These are phyloP conservation scores for Stevia rebaudiana DNA, from an alignment of 140 eudicot genomes.

Conservation along the genomic window DNA sequence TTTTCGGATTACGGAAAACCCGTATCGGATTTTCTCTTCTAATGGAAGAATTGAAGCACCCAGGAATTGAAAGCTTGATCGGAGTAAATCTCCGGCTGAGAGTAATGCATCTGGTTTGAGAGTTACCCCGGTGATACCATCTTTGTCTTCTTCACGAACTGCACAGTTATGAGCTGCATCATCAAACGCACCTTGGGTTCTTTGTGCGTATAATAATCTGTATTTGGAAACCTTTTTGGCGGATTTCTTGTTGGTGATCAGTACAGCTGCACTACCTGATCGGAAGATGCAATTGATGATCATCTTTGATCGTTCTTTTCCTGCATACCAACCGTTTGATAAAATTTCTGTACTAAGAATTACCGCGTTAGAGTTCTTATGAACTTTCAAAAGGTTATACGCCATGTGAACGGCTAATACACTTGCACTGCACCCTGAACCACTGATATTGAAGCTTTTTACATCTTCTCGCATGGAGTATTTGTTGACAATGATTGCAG, in stretches of 20 bases:
- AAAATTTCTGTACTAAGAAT: constrained; percentile 70
- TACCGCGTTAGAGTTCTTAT: constrained; percentile 44
- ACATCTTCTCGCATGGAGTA: constrained; percentile 47
- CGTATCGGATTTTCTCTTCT: constrained; percentile 44
- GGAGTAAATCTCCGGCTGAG: constrained; percentile 48
- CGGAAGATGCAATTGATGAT: constrained; percentile 54
- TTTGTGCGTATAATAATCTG: constrained; percentile 26
- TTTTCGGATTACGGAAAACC: constrained; percentile 30
- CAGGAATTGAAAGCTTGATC: constrained; percentile 35
- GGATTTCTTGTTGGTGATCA: constrained; percentile 40
- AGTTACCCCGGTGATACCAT: constrained; percentile 52
- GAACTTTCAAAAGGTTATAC: constrained; percentile 36
- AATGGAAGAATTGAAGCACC: constrained; percentile 46
- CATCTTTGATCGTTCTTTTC: constrained; percentile 46
- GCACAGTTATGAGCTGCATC: constrained; percentile 58
- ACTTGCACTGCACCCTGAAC: constrained; percentile 86
- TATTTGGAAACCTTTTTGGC: constrained; percentile 40
- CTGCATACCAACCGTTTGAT: constrained; percentile 62
- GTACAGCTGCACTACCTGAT: constrained; percentile 56
- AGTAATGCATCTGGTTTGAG: constrained; percentile 43
- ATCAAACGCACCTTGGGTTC: constrained; percentile 58
- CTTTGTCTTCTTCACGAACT: constrained; percentile 55
- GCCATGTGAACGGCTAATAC: constrained; percentile 57
- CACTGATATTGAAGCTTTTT: constrained; percentile 51
- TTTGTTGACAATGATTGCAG: constrained; percentile 46